Conservation (phyloP, 73 alveolate species). For the Symbiodinium pilosum region DNA sequence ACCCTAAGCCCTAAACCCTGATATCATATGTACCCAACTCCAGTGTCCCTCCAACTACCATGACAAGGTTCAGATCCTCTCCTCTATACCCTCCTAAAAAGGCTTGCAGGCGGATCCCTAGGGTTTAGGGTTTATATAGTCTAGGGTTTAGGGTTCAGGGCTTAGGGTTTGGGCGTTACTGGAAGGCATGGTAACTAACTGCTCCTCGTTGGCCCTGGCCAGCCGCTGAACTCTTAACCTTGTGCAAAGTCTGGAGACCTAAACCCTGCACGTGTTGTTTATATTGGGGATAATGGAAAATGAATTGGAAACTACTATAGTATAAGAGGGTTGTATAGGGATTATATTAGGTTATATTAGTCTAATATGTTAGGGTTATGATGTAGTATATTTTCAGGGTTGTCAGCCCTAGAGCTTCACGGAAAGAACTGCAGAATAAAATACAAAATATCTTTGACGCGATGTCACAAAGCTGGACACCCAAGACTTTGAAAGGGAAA, state of each 20-base stretch:
- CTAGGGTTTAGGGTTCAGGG: background rate
- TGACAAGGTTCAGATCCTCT: background rate
- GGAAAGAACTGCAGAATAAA: too few species aligned
- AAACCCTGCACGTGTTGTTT: background rate
- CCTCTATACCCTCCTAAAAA: background rate
- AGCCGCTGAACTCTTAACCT: too few species aligned
- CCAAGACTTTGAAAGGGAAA: too few species aligned
- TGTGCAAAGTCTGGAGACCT: too few species aligned
- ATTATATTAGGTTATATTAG: background rate
- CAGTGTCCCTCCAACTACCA: background rate
- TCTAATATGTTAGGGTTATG: too few species aligned
- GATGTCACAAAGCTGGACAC: too few species aligned
- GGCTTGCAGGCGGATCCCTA: background rate
- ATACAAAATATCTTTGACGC: too few species aligned
- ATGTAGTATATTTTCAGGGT: too few species aligned
- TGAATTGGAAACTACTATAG: background rate
- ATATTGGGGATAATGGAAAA: background rate
- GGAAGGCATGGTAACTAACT: too few species aligned
- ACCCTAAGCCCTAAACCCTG: background rate
- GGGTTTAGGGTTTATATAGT: background rate
- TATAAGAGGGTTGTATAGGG: background rate
- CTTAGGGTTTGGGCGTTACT: background rate
- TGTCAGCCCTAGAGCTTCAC: too few species aligned
- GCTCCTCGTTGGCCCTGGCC: too few species aligned
- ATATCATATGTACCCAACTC: background rate